phyloP scores from a whole-genome alignment of 169 alveolate genomes.

The Plasmodium gonderi region DNA sequence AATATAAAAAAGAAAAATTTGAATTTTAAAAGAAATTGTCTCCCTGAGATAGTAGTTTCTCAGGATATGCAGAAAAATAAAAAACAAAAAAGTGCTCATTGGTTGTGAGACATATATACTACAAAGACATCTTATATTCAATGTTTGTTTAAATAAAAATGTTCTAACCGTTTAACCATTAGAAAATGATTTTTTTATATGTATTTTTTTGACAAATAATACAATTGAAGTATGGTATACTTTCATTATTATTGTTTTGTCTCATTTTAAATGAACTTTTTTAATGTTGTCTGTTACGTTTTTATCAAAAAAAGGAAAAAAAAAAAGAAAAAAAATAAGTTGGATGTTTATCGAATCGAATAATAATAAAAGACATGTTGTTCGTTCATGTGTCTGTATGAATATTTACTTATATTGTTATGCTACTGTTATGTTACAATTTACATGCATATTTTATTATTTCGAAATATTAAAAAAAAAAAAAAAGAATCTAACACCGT shows the following conservation, averaged over 20 bases:
- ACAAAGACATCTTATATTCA: background rate
- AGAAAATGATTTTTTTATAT: background rate
- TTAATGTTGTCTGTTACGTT: background rate
- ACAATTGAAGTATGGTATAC: background rate
- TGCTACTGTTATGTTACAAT: background rate
- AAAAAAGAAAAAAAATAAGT: background rate
- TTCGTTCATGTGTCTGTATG: background rate
- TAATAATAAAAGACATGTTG: background rate
- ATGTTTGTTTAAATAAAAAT: background rate
- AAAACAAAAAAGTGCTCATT: background rate
- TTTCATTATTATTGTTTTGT: background rate
- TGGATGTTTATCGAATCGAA: background rate
- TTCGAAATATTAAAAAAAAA: background rate
- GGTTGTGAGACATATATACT: background rate
- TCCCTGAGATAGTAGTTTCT: no score
- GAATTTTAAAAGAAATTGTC: no score
- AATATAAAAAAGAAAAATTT: no score
- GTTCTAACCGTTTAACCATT: background rate
- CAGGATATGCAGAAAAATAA: background rate
- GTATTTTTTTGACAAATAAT: background rate
- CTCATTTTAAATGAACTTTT: background rate
- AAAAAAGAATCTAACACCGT: background rate
- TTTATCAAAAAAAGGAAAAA: no score
- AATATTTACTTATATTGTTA: background rate
- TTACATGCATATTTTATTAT: background rate